A percentile compares a stretch with the other conserved stretches of the same genome.
phyloP scores from a whole-genome alignment of 1,284 basidiomycete genomes.

The Naganishia cerealis region DNA sequence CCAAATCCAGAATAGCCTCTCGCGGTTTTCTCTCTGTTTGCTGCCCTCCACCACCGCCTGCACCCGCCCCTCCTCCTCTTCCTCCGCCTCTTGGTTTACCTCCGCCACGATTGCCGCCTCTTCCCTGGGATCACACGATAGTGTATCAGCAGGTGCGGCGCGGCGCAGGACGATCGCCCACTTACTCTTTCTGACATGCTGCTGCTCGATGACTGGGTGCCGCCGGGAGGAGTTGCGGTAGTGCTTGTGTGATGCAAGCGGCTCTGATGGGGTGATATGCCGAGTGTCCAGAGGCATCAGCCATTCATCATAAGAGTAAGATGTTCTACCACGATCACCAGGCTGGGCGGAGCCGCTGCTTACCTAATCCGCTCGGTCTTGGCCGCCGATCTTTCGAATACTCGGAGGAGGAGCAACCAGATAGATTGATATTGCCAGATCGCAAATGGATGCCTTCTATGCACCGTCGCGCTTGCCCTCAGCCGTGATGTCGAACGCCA shows the following conservation, averaged over 20 bases:
- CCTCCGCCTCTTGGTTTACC: conserved; percentile 34
- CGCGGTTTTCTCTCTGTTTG: conserved; percentile 76
- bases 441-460: not conserved
- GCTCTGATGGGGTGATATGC: not conserved
- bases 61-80: conserved; percentile 42
- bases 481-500: too few species aligned
- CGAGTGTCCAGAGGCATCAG: too few species aligned
- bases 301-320: not conserved
- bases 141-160: not conserved
- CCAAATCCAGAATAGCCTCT: conserved; percentile 92
- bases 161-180: not conserved
- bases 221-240: not conserved
- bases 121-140: not conserved
- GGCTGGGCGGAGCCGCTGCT: not conserved
- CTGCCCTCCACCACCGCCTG: conserved; percentile 38
- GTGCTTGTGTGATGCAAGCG: not conserved
- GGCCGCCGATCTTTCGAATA: not conserved
- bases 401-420: not conserved
- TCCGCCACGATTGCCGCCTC: conserved; percentile 41
- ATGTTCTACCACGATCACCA: not conserved
- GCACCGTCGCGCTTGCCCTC: too few species aligned
- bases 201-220: not conserved
- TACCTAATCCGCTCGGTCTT: not conserved
- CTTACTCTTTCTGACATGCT: conserved; percentile 34
- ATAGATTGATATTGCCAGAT: not conserved